Base-by-base conservation (phyloP, 352 stramenopile species). In the Pythium graminicola region DNA sequence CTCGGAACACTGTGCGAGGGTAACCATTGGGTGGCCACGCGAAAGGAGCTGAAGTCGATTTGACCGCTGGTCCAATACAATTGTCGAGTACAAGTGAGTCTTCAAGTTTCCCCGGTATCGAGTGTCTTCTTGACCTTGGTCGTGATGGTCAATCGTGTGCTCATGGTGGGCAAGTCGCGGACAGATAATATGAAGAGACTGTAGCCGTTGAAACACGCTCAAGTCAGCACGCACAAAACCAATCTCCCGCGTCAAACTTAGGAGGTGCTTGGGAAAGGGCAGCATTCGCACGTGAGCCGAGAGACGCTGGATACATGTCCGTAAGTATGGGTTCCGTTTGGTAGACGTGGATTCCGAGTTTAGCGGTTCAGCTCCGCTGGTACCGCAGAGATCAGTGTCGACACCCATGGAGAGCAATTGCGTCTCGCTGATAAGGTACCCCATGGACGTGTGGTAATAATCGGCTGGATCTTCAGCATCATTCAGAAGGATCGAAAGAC, bases 251-350 rank as follows among this genome's bases (percentile, higher is more conserved):
- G 79, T 85, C 32, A 94, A 60, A 39, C 88, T 85, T 3, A 89
- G 55, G 48, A 94, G 55, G 48, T 94, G 76, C 40, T 85, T 88
- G 1, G 81, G 83, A 45, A 89, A 91, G 16, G 83, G 83, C 17
- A 94, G 64, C 77, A 92, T 90, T 9, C 83, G 77, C 39, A 92
- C 80, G 48, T 94, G 81, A 8, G 80, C 81, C 0, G 83, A 91
- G 9, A 94, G 56, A 28, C 81, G 72, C 54, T 89, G 81, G 46
- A 90, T 75, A 54, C 83, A 94, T 20, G 67, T 81, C 20, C 67
- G 63, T 33, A 87, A 39, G 32, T 72, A 76, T 7, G 70, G 76
- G 26, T 90, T 28, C 20, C 56, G 41, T 14, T 56, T 54, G 23
- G 27, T 50, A 19, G 64, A 61, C 29, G 20, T 11, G 38, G 33